phyloP scores from a whole-genome alignment of 179 eudicot genomes.

The Heliamphora pulchella region DNA sequence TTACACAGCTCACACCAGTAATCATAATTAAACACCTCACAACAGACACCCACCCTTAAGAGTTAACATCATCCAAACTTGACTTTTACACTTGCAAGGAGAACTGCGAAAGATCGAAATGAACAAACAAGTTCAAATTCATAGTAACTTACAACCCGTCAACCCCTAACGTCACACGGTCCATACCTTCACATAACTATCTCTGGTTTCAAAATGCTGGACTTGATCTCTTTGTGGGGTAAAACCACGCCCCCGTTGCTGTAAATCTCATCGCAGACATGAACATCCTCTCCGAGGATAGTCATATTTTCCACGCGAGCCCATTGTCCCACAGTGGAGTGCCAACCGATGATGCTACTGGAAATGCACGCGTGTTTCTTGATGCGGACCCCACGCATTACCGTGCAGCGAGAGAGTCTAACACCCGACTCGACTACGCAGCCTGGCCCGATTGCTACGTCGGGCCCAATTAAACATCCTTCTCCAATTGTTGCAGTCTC shows the following conservation, averaged over 20 bases:
- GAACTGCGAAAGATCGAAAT: background rate
- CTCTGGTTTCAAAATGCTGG: conserved; percentile 90
- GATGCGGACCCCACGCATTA: conserved; percentile 82
- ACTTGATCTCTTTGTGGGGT: conserved; percentile 89
- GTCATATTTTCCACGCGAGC: conserved; percentile 92
- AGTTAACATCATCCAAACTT: background rate
- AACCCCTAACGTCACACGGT: background rate
- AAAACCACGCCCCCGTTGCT: conserved; percentile 94
- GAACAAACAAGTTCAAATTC: background rate
- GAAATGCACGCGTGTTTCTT: conserved; percentile 89
- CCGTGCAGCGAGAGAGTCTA: conserved; percentile 79
- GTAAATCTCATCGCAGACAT: conserved; percentile 79
- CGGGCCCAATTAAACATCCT: conserved; percentile 91
- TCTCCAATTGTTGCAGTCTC: conserved; percentile 82
- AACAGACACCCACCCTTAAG: background rate
- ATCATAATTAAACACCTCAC: background rate
- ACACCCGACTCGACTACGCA: conserved; percentile 89
- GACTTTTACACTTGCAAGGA: conserved; percentile 20
- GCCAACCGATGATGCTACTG: conserved; percentile 86
- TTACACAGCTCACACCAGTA: background rate
- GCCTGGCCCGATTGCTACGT: conserved; percentile 87
- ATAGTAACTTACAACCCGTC: background rate
- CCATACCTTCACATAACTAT: conserved; percentile 62
- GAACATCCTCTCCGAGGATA: conserved; percentile 89
- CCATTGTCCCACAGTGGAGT: conserved; percentile 90